Percentiles rank a stretch among this genome's conserved stretches.
Conservation (phyloP, 75 land plant species). For the Pinus albicaulis region DNA sequence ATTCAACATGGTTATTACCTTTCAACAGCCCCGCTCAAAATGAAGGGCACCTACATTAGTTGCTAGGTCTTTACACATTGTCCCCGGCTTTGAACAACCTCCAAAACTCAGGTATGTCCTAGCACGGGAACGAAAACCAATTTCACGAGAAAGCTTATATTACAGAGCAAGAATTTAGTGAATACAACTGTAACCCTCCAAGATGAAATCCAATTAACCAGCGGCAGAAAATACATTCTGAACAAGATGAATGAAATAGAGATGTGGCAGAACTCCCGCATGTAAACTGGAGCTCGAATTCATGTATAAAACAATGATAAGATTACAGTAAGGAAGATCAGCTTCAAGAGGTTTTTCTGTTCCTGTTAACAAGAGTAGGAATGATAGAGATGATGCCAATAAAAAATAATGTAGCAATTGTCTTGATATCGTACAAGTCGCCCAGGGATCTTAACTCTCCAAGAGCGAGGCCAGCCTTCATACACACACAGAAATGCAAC, state of each 20-base stretch:
- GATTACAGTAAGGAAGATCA: neutral
- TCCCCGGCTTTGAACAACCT: too few relatives aligned
- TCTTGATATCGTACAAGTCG: conserved; percentile 91
- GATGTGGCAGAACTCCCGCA: neutral
- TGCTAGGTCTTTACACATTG: too few relatives aligned
- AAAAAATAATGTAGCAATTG: conserved; percentile 69
- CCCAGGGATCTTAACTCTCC: conserved; percentile 79
- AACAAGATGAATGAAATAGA: neutral
- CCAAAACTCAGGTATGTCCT: too few relatives aligned
- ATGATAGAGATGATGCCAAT: conserved; percentile 70
- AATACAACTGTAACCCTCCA: neutral
- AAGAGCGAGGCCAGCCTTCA: conserved; percentile 92
- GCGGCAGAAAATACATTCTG: neutral
- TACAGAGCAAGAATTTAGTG: too few relatives aligned
- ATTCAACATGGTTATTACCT: too few relatives aligned
- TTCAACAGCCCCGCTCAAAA: too few relatives aligned
- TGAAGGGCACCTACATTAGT: too few relatives aligned
- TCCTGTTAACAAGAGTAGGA: conserved; percentile 72
- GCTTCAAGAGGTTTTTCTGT: conserved; percentile 20
- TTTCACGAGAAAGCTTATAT: too few relatives aligned
- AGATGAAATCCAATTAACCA: conserved; percentile 3
- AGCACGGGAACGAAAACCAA: too few relatives aligned
- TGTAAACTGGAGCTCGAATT: conserved; percentile 2
- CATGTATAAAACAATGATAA: neutral
- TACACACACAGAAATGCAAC: neutral